phyloP scores from a whole-genome alignment of 768 basidiomycete genomes.

The Xerocomus brunneocitrinus region DNA sequence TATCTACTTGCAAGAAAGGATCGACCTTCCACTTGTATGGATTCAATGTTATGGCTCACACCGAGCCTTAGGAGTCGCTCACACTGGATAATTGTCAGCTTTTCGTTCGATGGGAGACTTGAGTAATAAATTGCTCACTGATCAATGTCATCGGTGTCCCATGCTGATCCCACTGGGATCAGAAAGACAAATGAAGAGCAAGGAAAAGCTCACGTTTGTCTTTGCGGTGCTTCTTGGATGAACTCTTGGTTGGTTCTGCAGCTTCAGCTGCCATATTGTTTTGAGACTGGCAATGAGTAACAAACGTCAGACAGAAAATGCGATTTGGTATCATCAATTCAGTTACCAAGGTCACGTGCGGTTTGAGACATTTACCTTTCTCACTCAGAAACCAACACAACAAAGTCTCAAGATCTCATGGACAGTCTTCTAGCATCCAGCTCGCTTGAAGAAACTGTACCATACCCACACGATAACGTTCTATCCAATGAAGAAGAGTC shows the following conservation, averaged over 20 bases:
- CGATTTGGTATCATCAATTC: too few species aligned
- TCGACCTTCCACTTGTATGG: slow-evolving; percentile 79
- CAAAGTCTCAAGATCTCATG: slow-evolving; percentile 32
- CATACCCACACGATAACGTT: slow-evolving; percentile 49
- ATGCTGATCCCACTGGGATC: slow-evolving; percentile 52
- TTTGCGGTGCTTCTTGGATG: slow-evolving; percentile 88
- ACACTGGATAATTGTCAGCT: slow-evolving; percentile 36
- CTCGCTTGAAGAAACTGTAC: slow-evolving; percentile 28
- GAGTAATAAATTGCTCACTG: slow-evolving; percentile 60
- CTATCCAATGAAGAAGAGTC: slow-evolving; percentile 57
- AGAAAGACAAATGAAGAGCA: not conserved
- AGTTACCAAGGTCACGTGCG: slow-evolving; percentile 16
- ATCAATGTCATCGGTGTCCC: slow-evolving; percentile 99
- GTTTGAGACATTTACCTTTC: not conserved
- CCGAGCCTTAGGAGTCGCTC: slow-evolving; percentile 19
- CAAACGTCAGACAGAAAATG: not conserved
- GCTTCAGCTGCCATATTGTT: slow-evolving; percentile 20
- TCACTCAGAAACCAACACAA: not conserved
- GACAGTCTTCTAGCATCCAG: slow-evolving; percentile 40
- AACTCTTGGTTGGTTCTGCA: slow-evolving; percentile 50
- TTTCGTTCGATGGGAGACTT: not conserved
- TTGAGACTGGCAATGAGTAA: not conserved
- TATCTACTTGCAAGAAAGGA: slow-evolving; percentile 67
- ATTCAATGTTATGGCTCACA: slow-evolving; percentile 11
- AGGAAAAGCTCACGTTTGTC: slow-evolving; percentile 75